Base-by-base conservation (phyloP, 352 stramenopile genomes). In the Thraustochytrium sp. region DNA sequence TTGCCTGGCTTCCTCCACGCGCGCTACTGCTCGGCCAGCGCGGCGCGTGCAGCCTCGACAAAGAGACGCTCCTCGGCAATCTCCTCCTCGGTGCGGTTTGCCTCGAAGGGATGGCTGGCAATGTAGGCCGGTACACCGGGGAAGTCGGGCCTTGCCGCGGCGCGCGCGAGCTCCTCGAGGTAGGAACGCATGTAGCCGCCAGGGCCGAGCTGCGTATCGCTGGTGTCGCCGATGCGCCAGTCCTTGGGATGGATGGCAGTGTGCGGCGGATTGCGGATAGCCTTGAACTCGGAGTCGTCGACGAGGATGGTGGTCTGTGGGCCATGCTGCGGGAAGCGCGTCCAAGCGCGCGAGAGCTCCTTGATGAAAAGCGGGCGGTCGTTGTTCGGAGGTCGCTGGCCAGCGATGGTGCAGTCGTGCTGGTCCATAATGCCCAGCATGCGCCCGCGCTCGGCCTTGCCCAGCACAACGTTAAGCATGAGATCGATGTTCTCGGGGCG, bases 241-340 rank as follows among this genome's bases (percentile, higher is more conserved):
- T 54, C 77, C 18, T 56, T 34, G 21, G 77, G 77, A 48, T 85
- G 77, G 26, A 85, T 85, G 65, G 77, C 77, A 4, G 77, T 85
- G 65, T 85, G 31, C 18, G 77, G 63, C n/a, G 77, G 77, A 42
- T 85, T 85, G 8, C 76, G 59, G 13, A 63, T 40, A 9, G 77
- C 77, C 64, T 85, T 85, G 42, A 84, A 85, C 23, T 21, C 46
- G 4, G 77, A 85, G 42, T 85, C 77, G 38, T 85, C 77, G 18
- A 85, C 54, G 26, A 85, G 56, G 2, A 85, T 23, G 23, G 77
- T 85, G 77, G 77, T 73, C 16, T 31, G 46, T 9, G 64, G 21
- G 3, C 42, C 62, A 34, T 63, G 40, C 48, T 61, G 31, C 5
- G 68, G 68, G 37, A 53, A 55, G 11, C 37, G 38, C 23, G n/a